Conservation (phyloP, 495 filamentous ascomycete species). For the Jackrogersella minutella region DNA sequence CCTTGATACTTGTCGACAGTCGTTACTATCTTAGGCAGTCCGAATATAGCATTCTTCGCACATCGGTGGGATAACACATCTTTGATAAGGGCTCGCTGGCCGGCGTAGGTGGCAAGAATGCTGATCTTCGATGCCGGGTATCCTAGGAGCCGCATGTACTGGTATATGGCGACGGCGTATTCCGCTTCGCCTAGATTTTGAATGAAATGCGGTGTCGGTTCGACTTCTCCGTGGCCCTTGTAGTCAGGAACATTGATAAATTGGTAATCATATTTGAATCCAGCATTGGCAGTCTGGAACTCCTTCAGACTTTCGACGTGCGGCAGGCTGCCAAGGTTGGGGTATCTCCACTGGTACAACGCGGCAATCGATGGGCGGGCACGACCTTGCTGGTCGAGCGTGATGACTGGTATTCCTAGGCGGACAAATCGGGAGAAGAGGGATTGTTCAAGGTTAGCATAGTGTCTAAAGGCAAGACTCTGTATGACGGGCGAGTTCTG, state of each 20-base stretch:
- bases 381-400: constrained; percentile 91
- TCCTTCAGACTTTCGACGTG: constrained; percentile 70
- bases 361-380: constrained; percentile 84
- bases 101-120: constrained; percentile 92
- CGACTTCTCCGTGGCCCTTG: constrained; percentile 86
- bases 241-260: constrained; percentile 97
- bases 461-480: constrained; percentile 93
- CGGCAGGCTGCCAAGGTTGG: constrained; percentile 79
- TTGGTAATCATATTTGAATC: constrained; percentile 93
- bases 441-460: constrained; percentile 94
- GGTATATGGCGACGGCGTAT: constrained; percentile 92
- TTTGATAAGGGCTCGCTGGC: constrained; percentile 88
- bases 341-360: constrained; percentile 94
- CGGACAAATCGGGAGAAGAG: constrained; percentile 91
- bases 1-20: constrained; percentile 99
- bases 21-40: constrained; percentile 86
- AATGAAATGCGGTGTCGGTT: constrained; percentile 95
- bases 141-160: constrained; percentile 96
- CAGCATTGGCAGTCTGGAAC: constrained; percentile 86
- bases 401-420: constrained; percentile 87
- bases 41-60: constrained; percentile 82
- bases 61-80: constrained; percentile 91
- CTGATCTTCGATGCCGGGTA: constrained; percentile 93
- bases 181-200: constrained; percentile 98
- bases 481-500: constrained; percentile 98